A percentile compares a stretch with the other conserved stretches of the same genome.
phyloP scores from a whole-genome alignment of 2,329 filamentous ascomycete genomes.

The Penicillium sclerotigenum region DNA sequence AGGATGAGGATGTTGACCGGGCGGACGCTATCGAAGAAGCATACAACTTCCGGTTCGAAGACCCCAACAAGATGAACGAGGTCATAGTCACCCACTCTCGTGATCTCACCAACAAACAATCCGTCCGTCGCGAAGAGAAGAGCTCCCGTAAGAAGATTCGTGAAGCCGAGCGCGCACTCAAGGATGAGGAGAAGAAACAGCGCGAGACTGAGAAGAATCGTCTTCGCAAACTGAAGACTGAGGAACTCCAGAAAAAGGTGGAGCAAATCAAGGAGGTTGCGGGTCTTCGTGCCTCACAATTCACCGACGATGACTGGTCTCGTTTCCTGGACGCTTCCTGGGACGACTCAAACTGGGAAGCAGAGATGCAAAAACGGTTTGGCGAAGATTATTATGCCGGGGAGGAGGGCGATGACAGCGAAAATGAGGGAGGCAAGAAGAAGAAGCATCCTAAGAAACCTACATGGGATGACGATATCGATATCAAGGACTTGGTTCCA shows the following conservation, averaged over 20 bases:
- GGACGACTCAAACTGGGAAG: conserved; percentile 86
- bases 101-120: conserved; percentile 76
- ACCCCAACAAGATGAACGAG: conserved; percentile 83
- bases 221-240: conserved; percentile 81
- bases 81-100: conserved; percentile 83
- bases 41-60: conserved; percentile 95
- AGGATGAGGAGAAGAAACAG: conserved; percentile 73
- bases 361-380: conserved; percentile 83
- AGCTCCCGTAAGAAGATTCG: conserved; percentile 73
- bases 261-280: conserved; percentile 85
- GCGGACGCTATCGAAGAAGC: conserved; percentile 88
- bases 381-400: conserved; percentile 79
- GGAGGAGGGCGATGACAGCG: conserved; percentile 54
- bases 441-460: conserved; percentile 74
- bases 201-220: conserved; percentile 77
- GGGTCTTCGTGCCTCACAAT: conserved; percentile 65
- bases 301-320: conserved; percentile 77
- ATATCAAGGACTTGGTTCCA: conserved; percentile 87
- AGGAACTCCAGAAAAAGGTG: conserved; percentile 84
- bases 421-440: conserved; percentile 47
- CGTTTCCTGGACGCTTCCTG: conserved; percentile 82
- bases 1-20: conserved; percentile 68
- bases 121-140: conserved; percentile 79
- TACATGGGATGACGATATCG: conserved; percentile 94
- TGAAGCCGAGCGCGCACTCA: conserved; percentile 72